These are phyloP conservation scores for Hyaloscypha hepaticicola DNA, from an alignment of 495 filamentous ascomycete species.

Conservation along the genomic window DNA sequence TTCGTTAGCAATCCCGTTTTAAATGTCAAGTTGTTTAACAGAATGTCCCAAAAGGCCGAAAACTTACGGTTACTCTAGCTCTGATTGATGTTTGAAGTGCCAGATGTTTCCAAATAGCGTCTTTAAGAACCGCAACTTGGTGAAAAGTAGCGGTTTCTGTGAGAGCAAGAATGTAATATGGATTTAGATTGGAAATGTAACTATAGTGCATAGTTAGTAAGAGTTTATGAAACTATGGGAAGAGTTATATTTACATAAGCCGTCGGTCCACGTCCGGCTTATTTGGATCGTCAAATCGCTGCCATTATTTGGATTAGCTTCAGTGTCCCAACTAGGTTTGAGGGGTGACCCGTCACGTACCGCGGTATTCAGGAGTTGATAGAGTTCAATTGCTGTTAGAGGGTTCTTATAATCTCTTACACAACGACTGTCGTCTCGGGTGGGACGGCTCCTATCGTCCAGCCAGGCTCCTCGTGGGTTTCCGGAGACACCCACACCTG, in stretches of 20 bases:
- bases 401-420: slow-evolving; percentile 13
- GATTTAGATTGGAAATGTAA: slow-evolving; percentile 10
- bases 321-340: background rate
- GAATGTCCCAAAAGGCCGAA: background rate
- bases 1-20: background rate
- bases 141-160: slow-evolving; percentile 12
- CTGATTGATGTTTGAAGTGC: slow-evolving; percentile 12
- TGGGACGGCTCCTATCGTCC: background rate
- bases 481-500: slow-evolving; percentile 1
- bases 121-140: slow-evolving; percentile 8
- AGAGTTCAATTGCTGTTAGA: slow-evolving; percentile 7
- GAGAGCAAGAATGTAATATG: slow-evolving; percentile 12
- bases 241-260: slow-evolving; percentile 8
- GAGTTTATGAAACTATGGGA: background rate
- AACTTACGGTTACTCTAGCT: background rate
- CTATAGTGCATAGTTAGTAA: background rate
- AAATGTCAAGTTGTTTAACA: background rate
- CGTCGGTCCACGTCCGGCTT: slow-evolving; percentile 6
- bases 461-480: slow-evolving; percentile 5
- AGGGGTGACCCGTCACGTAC: background rate
- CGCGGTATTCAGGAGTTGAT: background rate
- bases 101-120: slow-evolving; percentile 16
- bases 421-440: too few species aligned
- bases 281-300: slow-evolving; percentile 10
- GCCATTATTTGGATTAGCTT: background rate